These are phyloP conservation scores for Cenchrus americanus DNA, from an alignment of 176 grass and related monocot genomes.

Conservation along the genomic window DNA sequence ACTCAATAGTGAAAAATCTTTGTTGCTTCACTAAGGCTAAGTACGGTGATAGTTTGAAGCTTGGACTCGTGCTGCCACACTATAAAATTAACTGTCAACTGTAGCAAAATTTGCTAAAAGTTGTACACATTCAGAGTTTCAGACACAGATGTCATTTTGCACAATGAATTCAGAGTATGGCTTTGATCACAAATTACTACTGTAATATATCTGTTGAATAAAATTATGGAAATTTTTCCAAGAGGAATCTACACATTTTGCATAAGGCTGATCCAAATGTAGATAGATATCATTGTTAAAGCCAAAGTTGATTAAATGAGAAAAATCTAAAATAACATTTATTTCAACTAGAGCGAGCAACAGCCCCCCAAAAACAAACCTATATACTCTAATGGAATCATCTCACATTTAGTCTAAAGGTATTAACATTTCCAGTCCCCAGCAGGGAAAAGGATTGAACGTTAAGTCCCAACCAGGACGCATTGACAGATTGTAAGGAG, in stretches of 20 bases:
- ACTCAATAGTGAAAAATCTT: background rate
- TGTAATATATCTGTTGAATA: background rate
- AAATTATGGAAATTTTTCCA: background rate
- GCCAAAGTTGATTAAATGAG: background rate
- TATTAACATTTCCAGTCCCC: background rate
- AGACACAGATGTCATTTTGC: background rate
- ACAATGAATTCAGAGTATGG: background rate
- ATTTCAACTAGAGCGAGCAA: background rate
- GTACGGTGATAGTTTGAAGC: background rate
- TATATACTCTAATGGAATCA: background rate
- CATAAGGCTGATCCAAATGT: background rate
- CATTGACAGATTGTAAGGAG: background rate
- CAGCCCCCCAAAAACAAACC: background rate
- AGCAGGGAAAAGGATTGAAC: background rate
- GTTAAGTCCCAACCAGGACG: background rate
- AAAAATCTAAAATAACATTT: background rate
- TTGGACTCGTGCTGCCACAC: background rate
- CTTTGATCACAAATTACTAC: background rate
- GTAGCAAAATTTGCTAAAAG: background rate
- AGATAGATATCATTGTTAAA: background rate
- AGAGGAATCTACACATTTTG: background rate
- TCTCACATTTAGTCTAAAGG: background rate
- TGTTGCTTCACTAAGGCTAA: background rate
- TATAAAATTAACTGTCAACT: background rate
- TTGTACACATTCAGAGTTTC: background rate